phyloP scores from a whole-genome alignment of 768 basidiomycete genomes.

The Podaxis pistillaris region DNA sequence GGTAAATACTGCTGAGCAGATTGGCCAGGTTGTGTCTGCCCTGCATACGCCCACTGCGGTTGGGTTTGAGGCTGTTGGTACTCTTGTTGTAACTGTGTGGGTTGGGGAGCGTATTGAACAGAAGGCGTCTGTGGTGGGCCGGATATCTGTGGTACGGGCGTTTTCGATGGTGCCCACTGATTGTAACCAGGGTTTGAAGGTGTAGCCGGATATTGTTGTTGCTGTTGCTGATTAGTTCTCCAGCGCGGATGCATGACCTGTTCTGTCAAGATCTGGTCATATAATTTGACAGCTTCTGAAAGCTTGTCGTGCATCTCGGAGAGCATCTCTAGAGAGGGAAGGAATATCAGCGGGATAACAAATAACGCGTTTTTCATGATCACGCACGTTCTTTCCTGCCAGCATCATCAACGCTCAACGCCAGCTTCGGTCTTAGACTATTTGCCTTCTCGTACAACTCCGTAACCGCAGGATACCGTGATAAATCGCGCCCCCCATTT shows the following conservation, averaged over 20 bases:
- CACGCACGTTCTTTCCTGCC: constrained; percentile 77
- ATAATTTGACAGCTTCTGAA: constrained; percentile 87
- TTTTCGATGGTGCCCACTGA: constrained; percentile 16
- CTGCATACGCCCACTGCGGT: constrained; percentile 14
- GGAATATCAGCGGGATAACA: neutral
- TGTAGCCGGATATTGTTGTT: constrained; percentile 15
- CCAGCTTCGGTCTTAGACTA: constrained; percentile 75
- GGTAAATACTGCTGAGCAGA: constrained; percentile 20
- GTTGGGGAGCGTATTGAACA: constrained; percentile 33
- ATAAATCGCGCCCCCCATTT: constrained; percentile 74
- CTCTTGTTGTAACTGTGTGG: constrained; percentile 20
- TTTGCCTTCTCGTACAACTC: constrained; percentile 85
- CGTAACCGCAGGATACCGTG: constrained; percentile 79
- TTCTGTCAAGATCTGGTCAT: constrained; percentile 84
- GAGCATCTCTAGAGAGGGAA: constrained; percentile 61
- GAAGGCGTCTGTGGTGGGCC: constrained; percentile 30
- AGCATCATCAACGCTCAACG: constrained; percentile 80
- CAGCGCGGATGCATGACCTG: constrained; percentile 75
- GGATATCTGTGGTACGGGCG: constrained; percentile 13
- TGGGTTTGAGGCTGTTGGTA: constrained; percentile 20
- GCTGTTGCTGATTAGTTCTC: constrained; percentile 37
- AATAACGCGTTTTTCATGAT: neutral
- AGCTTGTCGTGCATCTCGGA: constrained; percentile 94
- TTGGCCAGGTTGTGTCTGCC: constrained; percentile 19
- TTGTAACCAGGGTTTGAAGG: constrained; percentile 18